Percentiles rank a stretch among this genome's conserved stretches.
Evolutionary conservation across 1,284 basidiomycete genomes (phyloP).

Genomic region (Fistulinella cinereoalba): DNA sequence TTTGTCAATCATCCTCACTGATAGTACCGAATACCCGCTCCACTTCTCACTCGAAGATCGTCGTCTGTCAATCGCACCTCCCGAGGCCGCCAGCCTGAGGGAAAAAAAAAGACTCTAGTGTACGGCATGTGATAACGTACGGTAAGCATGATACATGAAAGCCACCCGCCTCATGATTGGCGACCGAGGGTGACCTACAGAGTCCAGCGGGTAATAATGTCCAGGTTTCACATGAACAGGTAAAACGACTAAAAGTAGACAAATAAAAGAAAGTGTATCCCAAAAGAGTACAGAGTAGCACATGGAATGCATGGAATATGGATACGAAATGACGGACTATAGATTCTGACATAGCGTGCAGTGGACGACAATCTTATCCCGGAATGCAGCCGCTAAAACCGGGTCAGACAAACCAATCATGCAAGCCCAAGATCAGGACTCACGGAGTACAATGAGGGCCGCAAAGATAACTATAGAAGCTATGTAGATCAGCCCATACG

Average conservation of each 20-base stretch:
- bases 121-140: conserved; percentile 16
- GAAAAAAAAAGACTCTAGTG: not conserved
- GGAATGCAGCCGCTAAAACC: conserved; percentile 45
- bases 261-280: not conserved
- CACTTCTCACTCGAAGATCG: not conserved
- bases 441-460: conserved; percentile 78
- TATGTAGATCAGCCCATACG: conserved; percentile 84
- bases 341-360: conserved; percentile 77
- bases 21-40: too few species aligned
- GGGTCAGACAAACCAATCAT: not conserved
- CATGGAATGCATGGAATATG: conserved; percentile 30
- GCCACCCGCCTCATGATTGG: conserved; percentile 7
- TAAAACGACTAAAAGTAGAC: not conserved
- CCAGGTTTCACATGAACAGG: conserved; percentile 10
- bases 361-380: conserved; percentile 61
- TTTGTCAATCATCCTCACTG: too few species aligned
- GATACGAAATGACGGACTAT: conserved; percentile 41
- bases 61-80: not conserved
- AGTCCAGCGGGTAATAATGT: conserved; percentile 14
- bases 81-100: not conserved
- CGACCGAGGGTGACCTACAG: conserved; percentile 5
- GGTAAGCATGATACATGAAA: conserved; percentile 26
- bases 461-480: conserved; percentile 76
- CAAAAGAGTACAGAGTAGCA: conserved; percentile 29
- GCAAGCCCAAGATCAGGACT: conserved; percentile 37